Evolutionary conservation across 1,139 yeast genomes (phyloP), one percentile per base, ranked within the genome.

Genomic region (Hansenula lynferdii): DNA sequence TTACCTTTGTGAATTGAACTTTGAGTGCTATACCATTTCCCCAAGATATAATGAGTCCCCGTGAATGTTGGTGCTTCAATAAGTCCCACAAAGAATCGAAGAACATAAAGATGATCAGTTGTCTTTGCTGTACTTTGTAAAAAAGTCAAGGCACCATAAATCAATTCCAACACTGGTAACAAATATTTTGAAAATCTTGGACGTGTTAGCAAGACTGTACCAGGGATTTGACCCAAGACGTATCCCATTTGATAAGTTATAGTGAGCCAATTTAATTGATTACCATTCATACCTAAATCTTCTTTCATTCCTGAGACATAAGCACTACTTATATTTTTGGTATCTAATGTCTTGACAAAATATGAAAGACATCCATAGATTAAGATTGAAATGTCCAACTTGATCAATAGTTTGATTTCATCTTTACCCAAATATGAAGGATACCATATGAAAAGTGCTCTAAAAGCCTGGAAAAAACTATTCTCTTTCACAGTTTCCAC

Each of bases 61-160:
- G 59, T 56, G 34, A 49, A 53, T 14, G 57, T 40, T 24, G 57
- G 43, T 8, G 60, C 50, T 44, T 61, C 65, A 39, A 53, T 51
- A 11, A 58, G 38, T n/a, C 65, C 66, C 35, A 60, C 48, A 24
- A 59, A 42, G 37, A 58, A 60, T 35, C 67, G 45, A 19, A 57
- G 40, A 6, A 50, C 58, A 45, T 56, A 60, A 27, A 75, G 61
- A 24, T 71, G 69, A 1, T 58, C 53, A 10, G 65, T 69, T 30
- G 56, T 62, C 20, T 57, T 60, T 17, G 70, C 72, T 40, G 58
- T 60, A 41, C 56, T 70, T 27, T 67, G 56, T 23, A 67, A 62
- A 18, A 77, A 57, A 1, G 85, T 78, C 42, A 75, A 65, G 12
- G 75, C 51, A 7, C 78, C 73, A 84, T 85, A 79, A 31, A 67